Base-by-base conservation (phyloP, 495 filamentous ascomycete species). In the Apodospora peruviana region DNA sequence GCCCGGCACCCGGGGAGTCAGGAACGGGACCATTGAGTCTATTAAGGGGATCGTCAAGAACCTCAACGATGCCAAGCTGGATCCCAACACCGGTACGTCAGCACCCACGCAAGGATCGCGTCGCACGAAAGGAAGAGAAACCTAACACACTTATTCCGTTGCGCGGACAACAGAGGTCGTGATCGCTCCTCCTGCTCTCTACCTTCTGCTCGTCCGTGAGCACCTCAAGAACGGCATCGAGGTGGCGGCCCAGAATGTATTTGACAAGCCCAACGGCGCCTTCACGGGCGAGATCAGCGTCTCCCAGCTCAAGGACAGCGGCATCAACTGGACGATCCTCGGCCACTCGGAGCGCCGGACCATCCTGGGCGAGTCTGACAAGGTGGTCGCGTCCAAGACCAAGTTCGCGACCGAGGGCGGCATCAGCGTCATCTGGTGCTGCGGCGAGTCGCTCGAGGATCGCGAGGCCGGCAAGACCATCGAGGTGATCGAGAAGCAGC, bases 271-370 rank as follows among this genome's bases (percentile, higher is more conserved):
- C 64, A 91, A 95, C 67, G 93, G 94, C 58, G 93, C 94, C 51
- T 96, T 87, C 79, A 98, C 93, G 21, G 93, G 94, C 61, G 93
- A 97, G 72, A 94, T 98, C 75, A 86, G 81, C 56, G 90, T 90
- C 50, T 74, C 83, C 52, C 94, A 98, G 72, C 81, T 98, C 59
- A 84, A 84, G 66, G 93, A 96, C 68, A 79, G 77, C 70, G 81
- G 80, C 58, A 85, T 98, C 62, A 78, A 83, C 62, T 97, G 93
- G 93, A 78, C 84, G 45, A 80, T 98, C 60, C 77, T 91, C 44
- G 93, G 93, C 49, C 94, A 98, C 79, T 89, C 84, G 52, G 93
- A 98, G 82, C 82, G 94, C 56, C 83, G 93, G 50, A 83, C 86
- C 17, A 82, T 96, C 59, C 73, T 96, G 34, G 81, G 83, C 68